Evolutionary conservation across 1,284 basidiomycete species (phyloP).

Genomic region (Binderoboletus segoi): DNA sequence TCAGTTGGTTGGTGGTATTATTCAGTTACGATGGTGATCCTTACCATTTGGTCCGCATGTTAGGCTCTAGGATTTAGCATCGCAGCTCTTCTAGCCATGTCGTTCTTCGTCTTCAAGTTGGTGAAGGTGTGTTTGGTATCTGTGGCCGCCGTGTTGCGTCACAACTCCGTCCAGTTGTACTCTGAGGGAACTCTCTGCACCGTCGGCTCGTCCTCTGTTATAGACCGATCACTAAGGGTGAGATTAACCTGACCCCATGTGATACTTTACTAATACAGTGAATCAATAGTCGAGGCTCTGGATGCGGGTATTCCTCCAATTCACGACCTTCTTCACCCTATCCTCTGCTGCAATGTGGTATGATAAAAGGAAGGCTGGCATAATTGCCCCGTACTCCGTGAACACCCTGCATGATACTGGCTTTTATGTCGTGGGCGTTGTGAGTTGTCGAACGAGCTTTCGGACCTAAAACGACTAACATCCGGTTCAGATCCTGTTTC

Average conservation of each 20-base stretch:
- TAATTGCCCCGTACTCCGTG: conserved; percentile 35
- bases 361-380: conserved; percentile 46
- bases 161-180: conserved; percentile 41
- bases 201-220: conserved; percentile 49
- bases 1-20: conserved; percentile 38
- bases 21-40: neutral
- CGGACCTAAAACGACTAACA: neutral
- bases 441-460: conserved; percentile 30
- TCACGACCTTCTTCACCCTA: conserved; percentile 54
- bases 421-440: conserved; percentile 45
- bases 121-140: conserved; percentile 41
- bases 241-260: neutral
- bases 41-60: neutral
- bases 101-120: conserved; percentile 41
- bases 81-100: conserved; percentile 35
- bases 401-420: conserved; percentile 44
- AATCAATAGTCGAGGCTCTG: conserved; percentile 46
- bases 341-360: conserved; percentile 55
- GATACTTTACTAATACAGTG: neutral
- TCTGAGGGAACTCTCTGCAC: conserved; percentile 50
- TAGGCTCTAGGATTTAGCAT: conserved; percentile 43
- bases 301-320: conserved; percentile 52
- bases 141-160: too few species aligned
- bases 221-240: conserved; percentile 44
- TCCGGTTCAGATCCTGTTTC: conserved; percentile 42